Evolutionary conservation across 139 green algal species (phyloP).

Genomic region (Chlorella sp.): DNA sequence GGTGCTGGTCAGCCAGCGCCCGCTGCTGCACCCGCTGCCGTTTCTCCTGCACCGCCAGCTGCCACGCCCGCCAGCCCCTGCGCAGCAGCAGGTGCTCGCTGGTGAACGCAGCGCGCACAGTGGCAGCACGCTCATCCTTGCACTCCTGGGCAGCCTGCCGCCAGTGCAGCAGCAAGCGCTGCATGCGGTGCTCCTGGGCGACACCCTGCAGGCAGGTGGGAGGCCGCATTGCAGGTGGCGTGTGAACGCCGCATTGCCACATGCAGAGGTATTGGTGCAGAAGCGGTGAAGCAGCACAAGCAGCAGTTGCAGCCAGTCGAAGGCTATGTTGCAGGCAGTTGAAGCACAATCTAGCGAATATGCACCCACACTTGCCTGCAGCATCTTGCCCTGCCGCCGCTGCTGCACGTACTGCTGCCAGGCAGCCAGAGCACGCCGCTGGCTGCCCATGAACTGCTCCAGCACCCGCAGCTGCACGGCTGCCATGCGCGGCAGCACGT

Average conservation of each 20-base stretch:
- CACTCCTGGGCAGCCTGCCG: background rate
- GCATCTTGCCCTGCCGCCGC: background rate
- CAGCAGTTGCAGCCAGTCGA: no score
- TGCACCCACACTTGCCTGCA: background rate
- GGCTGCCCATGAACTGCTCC: constrained; percentile 20
- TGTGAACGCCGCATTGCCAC: background rate
- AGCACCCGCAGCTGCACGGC: constrained; percentile 1
- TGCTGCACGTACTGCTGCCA: constrained; percentile 11
- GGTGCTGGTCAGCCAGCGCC: constrained; percentile 7
- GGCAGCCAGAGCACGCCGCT: constrained; percentile 1
- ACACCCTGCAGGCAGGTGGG: background rate
- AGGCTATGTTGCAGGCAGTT: no score
- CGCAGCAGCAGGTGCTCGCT: constrained; percentile 15
- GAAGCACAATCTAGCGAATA: no score
- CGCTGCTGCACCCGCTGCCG: no score
- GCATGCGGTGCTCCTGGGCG: background rate
- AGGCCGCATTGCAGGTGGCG: no score
- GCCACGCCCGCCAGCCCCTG: constrained; percentile 3
- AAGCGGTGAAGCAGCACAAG: no score
- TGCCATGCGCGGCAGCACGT: constrained; percentile 3
- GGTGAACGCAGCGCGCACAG: background rate
- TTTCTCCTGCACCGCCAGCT: background rate
- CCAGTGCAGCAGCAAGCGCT: background rate
- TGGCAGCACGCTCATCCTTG: background rate
- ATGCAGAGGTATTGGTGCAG: background rate